Evolutionary conservation across 306 rosid species (phyloP).

Genomic region (Medicago truncatula): MtrunA17r5.0-ANR NC_053049.1:17258001-17258500

Average conservation of each 20-base stretch:
- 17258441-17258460: neutral
- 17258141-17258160: neutral
- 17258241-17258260: constrained; percentile 26
- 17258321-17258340: constrained; percentile 24
- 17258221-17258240: constrained; percentile 41
- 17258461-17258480: neutral
- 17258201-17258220: constrained; percentile 30
- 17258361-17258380: neutral
- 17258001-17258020: no score
- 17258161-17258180: constrained; percentile 27
- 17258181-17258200: constrained; percentile 63
- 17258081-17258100: neutral
- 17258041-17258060: no score
- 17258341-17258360: no score
- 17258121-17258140: neutral
- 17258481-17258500: neutral
- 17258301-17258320: constrained; percentile 37
- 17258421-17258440: no score
- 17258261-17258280: constrained; percentile 38
- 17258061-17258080: neutral
- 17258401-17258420: neutral
- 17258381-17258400: neutral
- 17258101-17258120: neutral
- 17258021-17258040: no score
- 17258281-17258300: constrained; percentile 37